phyloP scores from a whole-genome alignment of 2,329 filamentous ascomycete species.

The Ophiostoma angusticollis region DNA sequence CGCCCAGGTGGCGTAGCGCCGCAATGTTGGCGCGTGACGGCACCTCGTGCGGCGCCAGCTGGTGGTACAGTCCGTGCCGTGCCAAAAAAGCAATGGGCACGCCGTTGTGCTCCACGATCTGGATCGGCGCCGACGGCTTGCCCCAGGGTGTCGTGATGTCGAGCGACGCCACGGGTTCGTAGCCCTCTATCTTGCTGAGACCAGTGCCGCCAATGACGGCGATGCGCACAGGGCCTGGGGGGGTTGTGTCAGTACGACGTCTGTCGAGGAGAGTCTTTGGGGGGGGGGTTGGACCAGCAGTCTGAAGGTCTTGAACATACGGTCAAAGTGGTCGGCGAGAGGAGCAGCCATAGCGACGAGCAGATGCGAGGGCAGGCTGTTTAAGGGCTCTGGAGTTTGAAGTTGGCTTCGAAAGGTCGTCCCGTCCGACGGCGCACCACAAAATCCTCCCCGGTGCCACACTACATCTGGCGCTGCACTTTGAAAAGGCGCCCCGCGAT shows the following conservation, averaged over 20 bases:
- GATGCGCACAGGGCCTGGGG: slow-evolving; percentile 35
- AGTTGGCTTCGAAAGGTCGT: no score
- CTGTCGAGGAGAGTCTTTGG: no score
- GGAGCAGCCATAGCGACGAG: slow-evolving; percentile 8
- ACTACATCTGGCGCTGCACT: background rate
- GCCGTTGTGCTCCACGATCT: slow-evolving; percentile 76
- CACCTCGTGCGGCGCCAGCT: slow-evolving; percentile 89
- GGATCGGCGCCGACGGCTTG: slow-evolving; percentile 58
- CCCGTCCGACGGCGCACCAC: no score
- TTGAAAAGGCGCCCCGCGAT: no score
- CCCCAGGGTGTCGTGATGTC: slow-evolving; percentile 82
- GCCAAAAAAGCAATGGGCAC: slow-evolving; percentile 84
- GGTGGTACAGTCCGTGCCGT: slow-evolving; percentile 79
- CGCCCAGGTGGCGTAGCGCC: slow-evolving; percentile 82
- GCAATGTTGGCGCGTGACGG: slow-evolving; percentile 91
- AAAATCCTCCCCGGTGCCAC: no score
- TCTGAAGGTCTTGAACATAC: slow-evolving; percentile 1
- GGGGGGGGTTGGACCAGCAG: background rate
- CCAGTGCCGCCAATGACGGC: slow-evolving; percentile 91
- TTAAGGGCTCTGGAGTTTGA: no score
- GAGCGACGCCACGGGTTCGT: slow-evolving; percentile 69
- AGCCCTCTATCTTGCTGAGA: slow-evolving; percentile 74
- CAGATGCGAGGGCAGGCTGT: no score
- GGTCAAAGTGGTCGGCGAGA: slow-evolving; percentile 13
- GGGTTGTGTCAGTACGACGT: background rate